phyloP scores from a whole-genome alignment of 2,329 filamentous ascomycete genomes.

The Apiospora phragmitis region DNA sequence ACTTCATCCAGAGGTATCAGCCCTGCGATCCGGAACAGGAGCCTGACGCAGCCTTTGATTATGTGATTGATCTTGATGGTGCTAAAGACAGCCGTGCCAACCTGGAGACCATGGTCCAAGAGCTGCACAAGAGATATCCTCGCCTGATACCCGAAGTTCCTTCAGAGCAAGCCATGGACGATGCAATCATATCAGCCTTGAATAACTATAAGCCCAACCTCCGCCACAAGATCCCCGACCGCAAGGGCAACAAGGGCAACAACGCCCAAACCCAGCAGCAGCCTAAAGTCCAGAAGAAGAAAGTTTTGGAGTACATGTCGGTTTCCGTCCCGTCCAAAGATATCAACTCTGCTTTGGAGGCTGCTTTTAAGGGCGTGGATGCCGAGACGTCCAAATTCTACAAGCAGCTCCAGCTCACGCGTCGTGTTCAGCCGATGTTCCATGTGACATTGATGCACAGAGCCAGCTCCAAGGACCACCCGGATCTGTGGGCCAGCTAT shows the following conservation, averaged over 20 bases:
- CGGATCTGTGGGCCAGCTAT: slow-evolving; percentile 77
- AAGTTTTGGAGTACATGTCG: slow-evolving; percentile 57
- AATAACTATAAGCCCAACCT: slow-evolving; percentile 76
- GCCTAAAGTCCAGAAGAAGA: slow-evolving; percentile 42
- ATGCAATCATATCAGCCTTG: slow-evolving; percentile 73
- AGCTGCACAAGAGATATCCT: slow-evolving; percentile 76
- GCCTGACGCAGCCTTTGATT: slow-evolving; percentile 84
- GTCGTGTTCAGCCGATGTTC: slow-evolving; percentile 81
- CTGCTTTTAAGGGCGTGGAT: slow-evolving; percentile 61
- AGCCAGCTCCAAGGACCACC: slow-evolving; percentile 57
- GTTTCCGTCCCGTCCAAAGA: slow-evolving; percentile 45
- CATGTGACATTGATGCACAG: slow-evolving; percentile 94
- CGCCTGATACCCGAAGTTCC: slow-evolving; percentile 73
- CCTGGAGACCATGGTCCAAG: slow-evolving; percentile 73
- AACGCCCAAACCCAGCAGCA: slow-evolving; percentile 30
- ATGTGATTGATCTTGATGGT: slow-evolving; percentile 82
- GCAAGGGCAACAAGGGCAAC: slow-evolving; percentile 45
- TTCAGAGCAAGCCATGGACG: slow-evolving; percentile 71
- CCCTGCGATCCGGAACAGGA: slow-evolving; percentile 62
- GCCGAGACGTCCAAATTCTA: slow-evolving; percentile 67
- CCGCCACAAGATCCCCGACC: slow-evolving; percentile 71
- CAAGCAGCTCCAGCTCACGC: slow-evolving; percentile 68
- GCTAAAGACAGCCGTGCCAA: slow-evolving; percentile 77
- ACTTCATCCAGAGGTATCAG: slow-evolving; percentile 86
- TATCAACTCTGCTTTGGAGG: slow-evolving; percentile 61